These are phyloP conservation scores for Lactarius deliciosus DNA, from an alignment of 768 basidiomycete species.

Conservation along the genomic window DNA sequence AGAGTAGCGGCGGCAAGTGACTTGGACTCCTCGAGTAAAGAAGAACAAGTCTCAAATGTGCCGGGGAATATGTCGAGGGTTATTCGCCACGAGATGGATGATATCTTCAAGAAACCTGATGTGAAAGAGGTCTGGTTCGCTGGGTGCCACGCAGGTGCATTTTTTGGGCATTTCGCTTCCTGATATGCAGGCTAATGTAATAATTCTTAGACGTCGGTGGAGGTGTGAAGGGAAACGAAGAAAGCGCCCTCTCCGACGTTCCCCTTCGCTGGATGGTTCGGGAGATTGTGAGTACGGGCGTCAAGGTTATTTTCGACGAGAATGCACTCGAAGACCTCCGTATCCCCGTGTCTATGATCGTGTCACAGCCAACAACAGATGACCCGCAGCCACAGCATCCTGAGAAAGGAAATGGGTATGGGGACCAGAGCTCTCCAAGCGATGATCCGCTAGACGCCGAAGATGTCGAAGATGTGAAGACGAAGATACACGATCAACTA, in stretches of 20 bases:
- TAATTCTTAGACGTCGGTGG: slow-evolving; percentile 23
- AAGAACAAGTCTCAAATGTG: background rate
- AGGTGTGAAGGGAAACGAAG: slow-evolving; percentile 8
- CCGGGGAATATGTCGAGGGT: background rate
- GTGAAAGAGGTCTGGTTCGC: slow-evolving; percentile 24
- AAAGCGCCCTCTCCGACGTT: slow-evolving; percentile 13
- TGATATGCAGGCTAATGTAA: background rate
- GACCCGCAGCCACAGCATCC: background rate
- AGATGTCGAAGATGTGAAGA: background rate
- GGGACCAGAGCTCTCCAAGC: background rate
- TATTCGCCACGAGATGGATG: background rate
- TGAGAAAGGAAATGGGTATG: background rate
- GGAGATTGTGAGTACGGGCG: slow-evolving; percentile 14
- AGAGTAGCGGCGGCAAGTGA: background rate
- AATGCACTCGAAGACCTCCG: background rate
- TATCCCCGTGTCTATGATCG: background rate
- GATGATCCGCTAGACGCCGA: background rate
- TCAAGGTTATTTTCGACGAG: slow-evolving; percentile 2
- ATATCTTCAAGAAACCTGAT: slow-evolving; percentile 6
- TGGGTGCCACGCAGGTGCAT: slow-evolving; percentile 16
- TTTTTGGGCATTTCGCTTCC: background rate
- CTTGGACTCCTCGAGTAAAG: background rate
- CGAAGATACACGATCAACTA: background rate
- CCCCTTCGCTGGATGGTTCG: slow-evolving; percentile 27
- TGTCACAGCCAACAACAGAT: background rate